Percentiles rank a stretch among this genome's conserved stretches.
Conservation (phyloP, 2,329 filamentous ascomycete species). For the Calonectria henricotiae region DNA sequence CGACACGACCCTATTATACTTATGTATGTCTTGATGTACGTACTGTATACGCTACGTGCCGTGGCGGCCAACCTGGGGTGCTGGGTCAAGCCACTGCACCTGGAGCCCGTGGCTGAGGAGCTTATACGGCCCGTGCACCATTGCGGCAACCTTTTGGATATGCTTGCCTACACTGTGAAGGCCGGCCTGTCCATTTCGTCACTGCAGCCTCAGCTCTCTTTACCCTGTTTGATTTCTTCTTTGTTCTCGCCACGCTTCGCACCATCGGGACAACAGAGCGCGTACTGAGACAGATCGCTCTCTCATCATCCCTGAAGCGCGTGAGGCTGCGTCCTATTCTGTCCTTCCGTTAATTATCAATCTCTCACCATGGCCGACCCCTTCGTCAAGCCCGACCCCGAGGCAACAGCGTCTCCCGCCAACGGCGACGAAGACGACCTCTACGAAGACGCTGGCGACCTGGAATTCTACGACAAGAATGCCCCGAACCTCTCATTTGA, state of each 20-base stretch:
- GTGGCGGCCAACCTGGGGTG: not conserved
- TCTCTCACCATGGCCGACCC: constrained; percentile 55
- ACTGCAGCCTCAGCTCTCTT: constrained; percentile 35
- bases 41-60: constrained; percentile 12
- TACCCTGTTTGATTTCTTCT: not conserved
- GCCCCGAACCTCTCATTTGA: constrained; percentile 60
- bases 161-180: constrained; percentile 15
- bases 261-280: not conserved
- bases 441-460: constrained; percentile 74
- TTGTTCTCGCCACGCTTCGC: not conserved
- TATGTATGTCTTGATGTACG: constrained; percentile 4
- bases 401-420: constrained; percentile 61
- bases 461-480: constrained; percentile 70
- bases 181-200: constrained; percentile 44
- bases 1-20: constrained; percentile 20
- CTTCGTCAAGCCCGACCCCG: constrained; percentile 69
- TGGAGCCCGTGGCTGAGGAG: constrained; percentile 17
- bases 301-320: not conserved
- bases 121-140: constrained; percentile 39
- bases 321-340: constrained; percentile 7
- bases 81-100: constrained; percentile 26
- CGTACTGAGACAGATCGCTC: not conserved
- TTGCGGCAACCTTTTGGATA: constrained; percentile 13
- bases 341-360: constrained; percentile 32
- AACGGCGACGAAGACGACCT: constrained; percentile 77